phyloP scores from a whole-genome alignment of 2,329 filamentous ascomycete species.

The Xylariaceae sp. region DNA sequence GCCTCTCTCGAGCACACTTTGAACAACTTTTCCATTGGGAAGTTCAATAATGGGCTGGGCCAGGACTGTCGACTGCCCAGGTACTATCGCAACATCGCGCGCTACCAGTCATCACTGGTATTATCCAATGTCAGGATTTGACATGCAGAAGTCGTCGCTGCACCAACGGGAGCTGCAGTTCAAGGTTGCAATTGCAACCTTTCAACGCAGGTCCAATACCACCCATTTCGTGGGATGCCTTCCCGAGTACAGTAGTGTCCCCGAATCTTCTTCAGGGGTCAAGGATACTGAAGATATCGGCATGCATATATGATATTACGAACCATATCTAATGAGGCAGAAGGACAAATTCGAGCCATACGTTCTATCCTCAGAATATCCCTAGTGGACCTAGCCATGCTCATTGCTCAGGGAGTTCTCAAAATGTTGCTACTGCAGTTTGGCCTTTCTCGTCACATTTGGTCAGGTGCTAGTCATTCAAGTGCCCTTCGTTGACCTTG shows the following conservation, averaged over 20 bases:
- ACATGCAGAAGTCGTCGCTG: conserved; percentile 18
- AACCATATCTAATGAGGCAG: conserved; percentile 9
- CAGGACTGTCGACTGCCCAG: too few relatives aligned
- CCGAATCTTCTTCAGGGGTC: conserved; percentile 9
- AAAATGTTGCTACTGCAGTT: too few relatives aligned
- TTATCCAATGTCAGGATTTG: conserved; percentile 15
- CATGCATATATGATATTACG: conserved; percentile 1
- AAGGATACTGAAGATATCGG: conserved; percentile 3
- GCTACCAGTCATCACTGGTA: too few relatives aligned
- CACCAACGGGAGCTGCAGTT: conserved; percentile 30
- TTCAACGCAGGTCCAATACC: conserved; percentile 36
- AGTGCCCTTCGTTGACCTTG: conserved; percentile 7
- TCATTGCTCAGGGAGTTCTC: too few relatives aligned
- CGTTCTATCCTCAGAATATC: not conserved
- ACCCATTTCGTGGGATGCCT: conserved; percentile 18
- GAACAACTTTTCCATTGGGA: too few relatives aligned
- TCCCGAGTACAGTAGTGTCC: conserved; percentile 8
- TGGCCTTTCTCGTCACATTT: conserved; percentile 22
- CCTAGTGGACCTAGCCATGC: too few relatives aligned
- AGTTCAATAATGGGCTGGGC: too few relatives aligned
- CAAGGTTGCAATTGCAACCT: conserved; percentile 34
- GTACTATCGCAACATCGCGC: too few relatives aligned
- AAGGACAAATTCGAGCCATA: not conserved
- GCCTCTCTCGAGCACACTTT: too few relatives aligned
- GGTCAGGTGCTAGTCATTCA: conserved; percentile 11